Conservation (phyloP, 768 basidiomycete genomes). For the Pleurotus eryngii region DNA sequence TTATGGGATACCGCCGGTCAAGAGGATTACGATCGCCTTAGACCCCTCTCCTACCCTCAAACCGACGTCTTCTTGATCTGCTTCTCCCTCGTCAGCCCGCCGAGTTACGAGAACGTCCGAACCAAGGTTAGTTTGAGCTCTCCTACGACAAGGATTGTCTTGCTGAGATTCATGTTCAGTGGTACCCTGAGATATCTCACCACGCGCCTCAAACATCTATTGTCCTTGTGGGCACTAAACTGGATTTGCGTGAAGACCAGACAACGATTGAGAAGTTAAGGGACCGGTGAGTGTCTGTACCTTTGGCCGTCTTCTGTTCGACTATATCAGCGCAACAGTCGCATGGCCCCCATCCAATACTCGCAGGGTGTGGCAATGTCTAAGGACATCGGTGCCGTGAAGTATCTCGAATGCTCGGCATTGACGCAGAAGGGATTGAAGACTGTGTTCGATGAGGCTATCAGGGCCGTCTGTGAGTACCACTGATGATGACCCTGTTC, state of each 20-base stretch:
- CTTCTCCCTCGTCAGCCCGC: slow-evolving; percentile 96
- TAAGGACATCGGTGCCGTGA: slow-evolving; percentile 93
- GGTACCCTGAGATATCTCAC: slow-evolving; percentile 96
- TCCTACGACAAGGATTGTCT: slow-evolving; percentile 10
- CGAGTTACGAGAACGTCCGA: slow-evolving; percentile 97
- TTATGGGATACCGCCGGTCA: slow-evolving; percentile 99
- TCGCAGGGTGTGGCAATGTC: slow-evolving; percentile 87
- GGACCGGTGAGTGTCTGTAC: slow-evolving; percentile 61
- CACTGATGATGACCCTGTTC: slow-evolving; percentile 2
- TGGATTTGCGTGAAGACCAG: slow-evolving; percentile 95
- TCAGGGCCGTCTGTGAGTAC: slow-evolving; percentile 88
- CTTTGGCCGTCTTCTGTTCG: background rate
- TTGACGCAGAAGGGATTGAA: slow-evolving; percentile 98
- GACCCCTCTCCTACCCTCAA: slow-evolving; percentile 97
- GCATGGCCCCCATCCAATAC: slow-evolving; percentile 94
- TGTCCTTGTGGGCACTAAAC: slow-evolving; percentile 94
- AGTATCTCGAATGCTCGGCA: slow-evolving; percentile 94
- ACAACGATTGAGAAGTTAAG: slow-evolving; percentile 89
- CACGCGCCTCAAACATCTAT: slow-evolving; percentile 94
- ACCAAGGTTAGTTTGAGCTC: slow-evolving; percentile 69
- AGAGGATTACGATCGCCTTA: slow-evolving; percentile 97
- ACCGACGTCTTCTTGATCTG: slow-evolving; percentile 99
- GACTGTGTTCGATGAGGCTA: slow-evolving; percentile 99
- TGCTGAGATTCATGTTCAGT: slow-evolving; percentile 41
- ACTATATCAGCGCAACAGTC: slow-evolving; percentile 37